Evolutionary conservation across 1,284 basidiomycete genomes (phyloP).

Genomic region (Filobasidium uniguttulatum): DNA sequence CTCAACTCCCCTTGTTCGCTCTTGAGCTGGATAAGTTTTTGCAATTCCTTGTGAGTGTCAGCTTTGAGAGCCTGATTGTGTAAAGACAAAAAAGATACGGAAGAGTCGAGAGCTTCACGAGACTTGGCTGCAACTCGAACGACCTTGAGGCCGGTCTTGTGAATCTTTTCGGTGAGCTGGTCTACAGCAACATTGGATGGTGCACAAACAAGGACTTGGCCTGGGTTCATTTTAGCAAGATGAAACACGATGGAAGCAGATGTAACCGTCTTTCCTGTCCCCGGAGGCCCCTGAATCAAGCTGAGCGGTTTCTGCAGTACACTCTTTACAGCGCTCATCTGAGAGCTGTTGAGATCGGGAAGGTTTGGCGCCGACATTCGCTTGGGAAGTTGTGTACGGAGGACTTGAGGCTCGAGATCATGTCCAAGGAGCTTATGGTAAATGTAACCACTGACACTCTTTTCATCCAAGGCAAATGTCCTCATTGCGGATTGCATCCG

Average conservation of each 20-base stretch:
- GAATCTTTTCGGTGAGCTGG: conserved; percentile 97
- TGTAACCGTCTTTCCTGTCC: conserved; percentile 98
- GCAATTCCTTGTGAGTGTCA: conserved; percentile 83
- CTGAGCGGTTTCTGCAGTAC: conserved; percentile 97
- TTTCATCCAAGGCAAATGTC: conserved; percentile 97
- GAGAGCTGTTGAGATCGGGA: conserved; percentile 96
- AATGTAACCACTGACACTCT: conserved; percentile 96
- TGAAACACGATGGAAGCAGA: conserved; percentile 99
- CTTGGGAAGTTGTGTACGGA: conserved; percentile 60
- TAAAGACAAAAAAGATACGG: conserved; percentile 81
- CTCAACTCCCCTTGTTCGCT: conserved; percentile 94
- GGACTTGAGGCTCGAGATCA: conserved; percentile 77
- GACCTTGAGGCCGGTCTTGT: conserved; percentile 89
- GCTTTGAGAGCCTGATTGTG: conserved; percentile 97
- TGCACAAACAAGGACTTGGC: conserved; percentile 96
- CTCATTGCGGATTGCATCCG: conserved; percentile 99
- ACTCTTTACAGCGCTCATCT: conserved; percentile 98
- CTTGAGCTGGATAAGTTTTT: conserved; percentile 95
- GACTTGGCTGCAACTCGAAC: conserved; percentile 96
- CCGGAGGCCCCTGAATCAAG: conserved; percentile 87
- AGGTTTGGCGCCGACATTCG: conserved; percentile 89
- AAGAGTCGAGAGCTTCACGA: conserved; percentile 89
- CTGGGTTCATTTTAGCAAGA: conserved; percentile 97
- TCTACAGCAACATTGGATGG: conserved; percentile 99
- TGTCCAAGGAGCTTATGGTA: conserved; percentile 98